These are phyloP conservation scores for Elsinoe australis DNA, from an alignment of 2,329 filamentous ascomycete genomes.

Conservation along the genomic window DNA sequence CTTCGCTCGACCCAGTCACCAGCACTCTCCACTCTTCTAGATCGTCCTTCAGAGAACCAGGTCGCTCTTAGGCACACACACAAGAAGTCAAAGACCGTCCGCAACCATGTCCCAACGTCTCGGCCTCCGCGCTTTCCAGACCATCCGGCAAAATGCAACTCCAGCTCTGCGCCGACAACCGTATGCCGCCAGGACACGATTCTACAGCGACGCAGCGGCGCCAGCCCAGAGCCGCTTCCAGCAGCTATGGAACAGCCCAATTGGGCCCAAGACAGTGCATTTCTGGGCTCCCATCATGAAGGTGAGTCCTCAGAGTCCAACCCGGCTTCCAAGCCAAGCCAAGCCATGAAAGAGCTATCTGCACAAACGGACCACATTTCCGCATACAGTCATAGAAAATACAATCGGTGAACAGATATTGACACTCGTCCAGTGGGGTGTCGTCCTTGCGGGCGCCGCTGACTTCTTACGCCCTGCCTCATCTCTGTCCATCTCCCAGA, in stretches of 20 bases:
- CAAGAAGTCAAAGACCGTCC: conserved; percentile 9
- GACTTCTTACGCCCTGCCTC: conserved; percentile 88
- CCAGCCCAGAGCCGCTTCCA: conserved; percentile 50
- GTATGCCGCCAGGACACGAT: conserved; percentile 53
- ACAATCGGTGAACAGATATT: not conserved
- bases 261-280: conserved; percentile 71
- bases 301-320: conserved; percentile 42
- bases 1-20: not conserved
- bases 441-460: conserved; percentile 85
- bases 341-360: not conserved
- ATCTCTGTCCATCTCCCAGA: conserved; percentile 88
- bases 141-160: conserved; percentile 48
- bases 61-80: conserved; percentile 19
- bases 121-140: conserved; percentile 48
- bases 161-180: conserved; percentile 36
- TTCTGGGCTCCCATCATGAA: conserved; percentile 99
- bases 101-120: conserved; percentile 49
- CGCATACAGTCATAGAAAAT: too few species aligned
- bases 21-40: conserved; percentile 36
- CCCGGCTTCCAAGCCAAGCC: conserved; percentile 3
- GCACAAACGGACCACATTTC: too few species aligned
- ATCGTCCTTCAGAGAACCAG: conserved; percentile 37
- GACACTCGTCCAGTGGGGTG: conserved; percentile 59
- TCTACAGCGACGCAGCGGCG: conserved; percentile 32
- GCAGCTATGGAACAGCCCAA: conserved; percentile 53